A percentile compares a stretch with the other conserved stretches of the same genome.
These are phyloP conservation scores for Sphagnum fallax DNA, from an alignment of 228 moss, liverwort and hornwort species.

Conservation along the genomic window DNA sequence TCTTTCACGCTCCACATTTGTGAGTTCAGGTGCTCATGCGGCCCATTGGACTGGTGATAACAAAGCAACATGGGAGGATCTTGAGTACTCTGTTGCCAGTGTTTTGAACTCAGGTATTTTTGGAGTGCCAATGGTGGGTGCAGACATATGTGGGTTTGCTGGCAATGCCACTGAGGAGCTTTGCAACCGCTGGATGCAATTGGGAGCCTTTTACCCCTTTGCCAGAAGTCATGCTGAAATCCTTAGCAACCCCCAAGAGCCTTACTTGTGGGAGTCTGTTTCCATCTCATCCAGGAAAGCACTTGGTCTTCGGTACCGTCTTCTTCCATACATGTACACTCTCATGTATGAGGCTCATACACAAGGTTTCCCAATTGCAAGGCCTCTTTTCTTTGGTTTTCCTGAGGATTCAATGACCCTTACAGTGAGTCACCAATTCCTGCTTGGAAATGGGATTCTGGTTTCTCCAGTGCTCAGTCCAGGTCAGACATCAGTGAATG, in stretches of 20 bases:
- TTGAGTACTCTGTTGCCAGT: conserved; percentile 43
- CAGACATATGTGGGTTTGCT: conserved; percentile 51
- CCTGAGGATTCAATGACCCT: conserved; percentile 26
- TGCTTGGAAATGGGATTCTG: conserved; percentile 27
- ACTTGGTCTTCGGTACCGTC: conserved; percentile 31
- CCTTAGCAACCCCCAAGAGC: conserved; percentile 23
- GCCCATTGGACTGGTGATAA: conserved; percentile 60
- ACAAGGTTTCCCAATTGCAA: conserved; percentile 40
- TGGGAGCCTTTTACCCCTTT: conserved; percentile 55
- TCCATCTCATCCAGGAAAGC: conserved; percentile 32
- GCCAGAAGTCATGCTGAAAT: conserved; percentile 26
- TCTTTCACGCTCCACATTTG: conserved; percentile 35
- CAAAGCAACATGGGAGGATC: conserved; percentile 43
- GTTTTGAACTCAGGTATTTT: conserved; percentile 45
- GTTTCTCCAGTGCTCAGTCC: conserved; percentile 30
- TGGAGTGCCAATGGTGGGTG: conserved; percentile 57
- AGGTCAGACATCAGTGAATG: conserved; percentile 18
- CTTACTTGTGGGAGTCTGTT: conserved; percentile 36
- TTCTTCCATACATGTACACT: conserved; percentile 47
- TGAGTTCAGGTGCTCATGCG: conserved; percentile 45
- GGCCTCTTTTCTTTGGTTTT: conserved; percentile 45
- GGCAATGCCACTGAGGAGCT: conserved; percentile 51
- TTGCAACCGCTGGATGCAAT: conserved; percentile 51
- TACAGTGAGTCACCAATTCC: conserved; percentile 31
- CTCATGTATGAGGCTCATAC: conserved; percentile 49